Conservation (phyloP, 352 stramenopile genomes). For the Globisporangium okanoganense region DNA sequence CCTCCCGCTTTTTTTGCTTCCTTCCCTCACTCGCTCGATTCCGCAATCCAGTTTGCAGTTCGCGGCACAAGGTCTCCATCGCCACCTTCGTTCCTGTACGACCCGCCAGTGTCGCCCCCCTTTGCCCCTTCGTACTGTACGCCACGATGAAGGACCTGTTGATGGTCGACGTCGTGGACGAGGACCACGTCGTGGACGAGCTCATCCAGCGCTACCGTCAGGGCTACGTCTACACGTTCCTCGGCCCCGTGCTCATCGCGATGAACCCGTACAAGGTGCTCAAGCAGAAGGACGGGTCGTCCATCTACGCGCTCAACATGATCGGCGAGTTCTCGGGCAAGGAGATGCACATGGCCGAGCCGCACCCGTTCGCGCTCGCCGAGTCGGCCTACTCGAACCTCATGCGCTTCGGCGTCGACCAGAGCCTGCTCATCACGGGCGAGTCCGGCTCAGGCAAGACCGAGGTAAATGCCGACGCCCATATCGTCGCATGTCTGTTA, state of each 20-base stretch:
- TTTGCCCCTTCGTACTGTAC: no score
- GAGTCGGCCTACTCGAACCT: slow-evolving; percentile 88
- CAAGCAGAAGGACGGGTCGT: slow-evolving; percentile 52
- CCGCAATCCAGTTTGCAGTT: slow-evolving; percentile 7
- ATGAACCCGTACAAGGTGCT: slow-evolving; percentile 90
- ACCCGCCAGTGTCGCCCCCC: no score
- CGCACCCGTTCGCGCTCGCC: slow-evolving; percentile 83
- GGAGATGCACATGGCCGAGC: slow-evolving; percentile 76
- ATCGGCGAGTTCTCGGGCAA: slow-evolving; percentile 78
- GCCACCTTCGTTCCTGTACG: background rate
- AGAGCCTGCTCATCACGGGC: slow-evolving; percentile 83
- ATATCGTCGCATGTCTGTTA: no score
- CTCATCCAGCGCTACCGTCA: slow-evolving; percentile 76
- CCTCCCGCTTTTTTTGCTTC: slow-evolving; percentile 8
- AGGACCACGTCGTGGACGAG: slow-evolving; percentile 72
- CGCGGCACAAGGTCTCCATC: background rate
- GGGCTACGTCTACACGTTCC: slow-evolving; percentile 89
- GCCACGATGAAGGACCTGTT: slow-evolving; percentile 60
- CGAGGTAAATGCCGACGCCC: no score
- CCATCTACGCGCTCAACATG: slow-evolving; percentile 77
- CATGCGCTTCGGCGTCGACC: slow-evolving; percentile 83
- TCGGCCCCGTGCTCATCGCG: slow-evolving; percentile 87
- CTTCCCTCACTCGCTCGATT: slow-evolving; percentile 1
- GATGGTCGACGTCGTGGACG: slow-evolving; percentile 74
- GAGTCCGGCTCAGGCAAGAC: slow-evolving; percentile 92